phyloP scores from a whole-genome alignment of 495 filamentous ascomycete genomes.

The Aspergillus cristatus region DNA sequence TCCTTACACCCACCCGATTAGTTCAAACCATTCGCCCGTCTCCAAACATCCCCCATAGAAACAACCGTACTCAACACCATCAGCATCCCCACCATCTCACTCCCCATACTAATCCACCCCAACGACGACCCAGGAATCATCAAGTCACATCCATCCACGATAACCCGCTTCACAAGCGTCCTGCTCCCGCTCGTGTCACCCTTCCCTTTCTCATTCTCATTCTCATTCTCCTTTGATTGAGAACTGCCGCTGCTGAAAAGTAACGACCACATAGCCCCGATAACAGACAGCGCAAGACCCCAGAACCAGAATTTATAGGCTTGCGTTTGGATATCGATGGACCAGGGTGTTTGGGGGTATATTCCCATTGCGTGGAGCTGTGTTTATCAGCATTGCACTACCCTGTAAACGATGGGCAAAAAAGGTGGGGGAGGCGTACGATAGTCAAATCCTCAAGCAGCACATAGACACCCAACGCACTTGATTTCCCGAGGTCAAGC shows the following conservation, averaged over 20 bases:
- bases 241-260: slow-evolving; percentile 8
- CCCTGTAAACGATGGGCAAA: not conserved
- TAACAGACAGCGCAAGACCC: slow-evolving; percentile 32
- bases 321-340: slow-evolving; percentile 31
- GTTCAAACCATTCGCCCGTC: not conserved
- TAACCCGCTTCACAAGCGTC: slow-evolving; percentile 24
- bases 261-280: slow-evolving; percentile 15
- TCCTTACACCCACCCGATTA: too few species aligned
- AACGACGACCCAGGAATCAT: slow-evolving; percentile 44
- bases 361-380: slow-evolving; percentile 43
- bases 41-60: slow-evolving; percentile 51
- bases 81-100: slow-evolving; percentile 36
- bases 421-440: slow-evolving; percentile 16
- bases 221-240: not conserved
- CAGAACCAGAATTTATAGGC: slow-evolving; percentile 60
- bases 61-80: slow-evolving; percentile 52
- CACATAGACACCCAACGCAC: slow-evolving; percentile 31
- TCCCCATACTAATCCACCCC: slow-evolving; percentile 42
- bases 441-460: slow-evolving; percentile 32
- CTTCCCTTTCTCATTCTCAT: not conserved
- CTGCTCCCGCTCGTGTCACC: not conserved
- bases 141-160: slow-evolving; percentile 49
- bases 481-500: slow-evolving; percentile 28
- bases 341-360: slow-evolving; percentile 21
- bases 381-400: slow-evolving; percentile 1